These are phyloP conservation scores for Pseudomassariella vexata DNA, from an alignment of 2,329 filamentous ascomycete genomes.

Conservation along the genomic window DNA sequence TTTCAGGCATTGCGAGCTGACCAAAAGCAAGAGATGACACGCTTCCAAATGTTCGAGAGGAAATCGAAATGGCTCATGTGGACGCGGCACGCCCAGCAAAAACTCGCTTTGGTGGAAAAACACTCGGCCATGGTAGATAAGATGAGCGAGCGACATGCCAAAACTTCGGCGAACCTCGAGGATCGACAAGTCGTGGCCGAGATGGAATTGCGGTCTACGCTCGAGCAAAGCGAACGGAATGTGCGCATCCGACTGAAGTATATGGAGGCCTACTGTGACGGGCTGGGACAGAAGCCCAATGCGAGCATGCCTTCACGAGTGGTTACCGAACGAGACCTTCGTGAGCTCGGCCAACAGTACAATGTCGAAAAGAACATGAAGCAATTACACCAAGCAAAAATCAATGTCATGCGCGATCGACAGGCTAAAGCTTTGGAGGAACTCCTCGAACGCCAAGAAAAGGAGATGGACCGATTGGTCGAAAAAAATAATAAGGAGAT, in stretches of 20 bases:
- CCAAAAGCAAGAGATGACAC: slow-evolving; percentile 45
- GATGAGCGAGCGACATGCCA: slow-evolving; percentile 49
- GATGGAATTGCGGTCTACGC: slow-evolving; percentile 48
- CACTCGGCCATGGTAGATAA: slow-evolving; percentile 43
- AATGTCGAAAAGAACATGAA: slow-evolving; percentile 54
- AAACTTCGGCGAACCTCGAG: slow-evolving; percentile 49
- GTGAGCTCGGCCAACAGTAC: slow-evolving; percentile 56
- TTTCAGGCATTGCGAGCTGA: slow-evolving; percentile 37
- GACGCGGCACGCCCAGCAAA: slow-evolving; percentile 43
- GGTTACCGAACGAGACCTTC: slow-evolving; percentile 54
- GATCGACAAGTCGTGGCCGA: slow-evolving; percentile 58
- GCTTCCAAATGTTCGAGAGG: slow-evolving; percentile 44
- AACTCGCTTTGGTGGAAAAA: slow-evolving; percentile 37
- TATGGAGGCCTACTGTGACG: slow-evolving; percentile 62
- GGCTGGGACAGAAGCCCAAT: slow-evolving; percentile 36
- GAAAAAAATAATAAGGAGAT: slow-evolving; percentile 42
- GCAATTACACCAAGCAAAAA: slow-evolving; percentile 52
- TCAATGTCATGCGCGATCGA: slow-evolving; percentile 60
- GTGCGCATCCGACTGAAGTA: slow-evolving; percentile 54
- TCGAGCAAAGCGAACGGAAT: slow-evolving; percentile 53
- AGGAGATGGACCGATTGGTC: slow-evolving; percentile 40
- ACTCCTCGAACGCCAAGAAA: slow-evolving; percentile 47
- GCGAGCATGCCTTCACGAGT: slow-evolving; percentile 39
- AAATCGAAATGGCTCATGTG: slow-evolving; percentile 45
- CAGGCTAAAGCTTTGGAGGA: slow-evolving; percentile 58